phyloP scores from a whole-genome alignment of 169 alveolate species.

The Plasmodium knowlesi region DNA sequence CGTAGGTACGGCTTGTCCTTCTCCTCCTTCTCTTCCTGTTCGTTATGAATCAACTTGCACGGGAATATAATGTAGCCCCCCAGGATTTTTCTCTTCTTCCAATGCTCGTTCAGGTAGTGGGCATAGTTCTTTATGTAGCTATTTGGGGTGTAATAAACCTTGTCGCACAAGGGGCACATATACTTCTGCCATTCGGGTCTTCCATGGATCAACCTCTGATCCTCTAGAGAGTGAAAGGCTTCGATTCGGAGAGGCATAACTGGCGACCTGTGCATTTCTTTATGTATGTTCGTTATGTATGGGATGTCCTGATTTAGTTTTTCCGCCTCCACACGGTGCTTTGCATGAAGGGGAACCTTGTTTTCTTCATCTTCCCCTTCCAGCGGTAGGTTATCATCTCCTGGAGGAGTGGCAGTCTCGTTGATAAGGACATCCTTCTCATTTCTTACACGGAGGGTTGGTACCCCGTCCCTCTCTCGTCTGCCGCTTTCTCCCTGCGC shows the following conservation, averaged over 20 bases:
- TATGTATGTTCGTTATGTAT: conserved; percentile 42
- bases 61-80: conserved; percentile 83
- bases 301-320: conserved; percentile 63
- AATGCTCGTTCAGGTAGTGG: conserved; percentile 76
- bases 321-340: conserved; percentile 42
- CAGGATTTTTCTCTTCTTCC: conserved; percentile 71
- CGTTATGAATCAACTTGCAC: conserved; percentile 70
- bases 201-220: conserved; percentile 77
- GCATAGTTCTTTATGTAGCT: conserved; percentile 60
- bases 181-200: conserved; percentile 76
- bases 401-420: neutral
- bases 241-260: conserved; percentile 80
- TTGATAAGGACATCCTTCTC: neutral
- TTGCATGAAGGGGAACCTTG: neutral
- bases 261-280: conserved; percentile 79
- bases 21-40: neutral
- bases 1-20: neutral
- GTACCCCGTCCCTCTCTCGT: neutral
- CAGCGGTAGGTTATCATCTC: neutral
- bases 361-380: neutral
- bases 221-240: conserved; percentile 80
- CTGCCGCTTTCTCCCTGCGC: neutral
- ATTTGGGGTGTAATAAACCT: conserved; percentile 73
- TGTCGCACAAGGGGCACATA: conserved; percentile 79
- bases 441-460: neutral